Percentiles rank a stretch among this genome's conserved stretches.
phyloP scores from a whole-genome alignment of 257 asterid genomes.

The Nicotiana benthamiana region DNA sequence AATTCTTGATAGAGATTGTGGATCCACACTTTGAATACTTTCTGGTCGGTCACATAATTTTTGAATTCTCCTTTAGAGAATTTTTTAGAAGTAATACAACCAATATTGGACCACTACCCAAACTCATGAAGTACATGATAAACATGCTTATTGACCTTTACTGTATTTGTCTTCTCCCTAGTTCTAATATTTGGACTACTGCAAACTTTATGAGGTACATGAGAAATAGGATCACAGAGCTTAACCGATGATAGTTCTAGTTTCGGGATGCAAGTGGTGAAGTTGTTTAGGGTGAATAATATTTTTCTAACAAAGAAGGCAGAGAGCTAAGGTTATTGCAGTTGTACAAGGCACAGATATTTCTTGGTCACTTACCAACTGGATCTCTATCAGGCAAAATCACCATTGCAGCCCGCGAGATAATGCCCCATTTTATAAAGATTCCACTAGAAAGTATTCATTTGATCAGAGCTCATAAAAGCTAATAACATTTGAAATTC shows the following conservation, averaged over 20 bases:
- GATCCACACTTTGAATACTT: neutral
- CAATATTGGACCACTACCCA: neutral
- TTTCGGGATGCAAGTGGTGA: neutral
- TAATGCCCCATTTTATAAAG: neutral
- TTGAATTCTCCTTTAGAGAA: neutral
- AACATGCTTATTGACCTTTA: neutral
- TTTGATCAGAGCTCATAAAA: neutral
- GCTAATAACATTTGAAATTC: neutral
- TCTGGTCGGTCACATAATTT: neutral
- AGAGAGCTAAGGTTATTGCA: neutral
- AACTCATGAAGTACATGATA: neutral
- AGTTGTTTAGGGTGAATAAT: neutral
- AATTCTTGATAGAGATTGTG: neutral
- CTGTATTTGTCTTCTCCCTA: neutral
- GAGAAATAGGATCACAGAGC: neutral
- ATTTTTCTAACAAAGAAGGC: neutral
- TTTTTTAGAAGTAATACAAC: neutral
- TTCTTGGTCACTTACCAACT: neutral
- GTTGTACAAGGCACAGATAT: neutral
- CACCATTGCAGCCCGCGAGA: neutral
- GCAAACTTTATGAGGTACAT: neutral
- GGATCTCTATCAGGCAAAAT: neutral
- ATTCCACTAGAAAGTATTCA: neutral
- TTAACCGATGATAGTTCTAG: neutral
- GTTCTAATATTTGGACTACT: neutral